Evolutionary conservation across 140 eudicot genomes (phyloP).

Genomic region (Anethum foeniculum): DNA sequence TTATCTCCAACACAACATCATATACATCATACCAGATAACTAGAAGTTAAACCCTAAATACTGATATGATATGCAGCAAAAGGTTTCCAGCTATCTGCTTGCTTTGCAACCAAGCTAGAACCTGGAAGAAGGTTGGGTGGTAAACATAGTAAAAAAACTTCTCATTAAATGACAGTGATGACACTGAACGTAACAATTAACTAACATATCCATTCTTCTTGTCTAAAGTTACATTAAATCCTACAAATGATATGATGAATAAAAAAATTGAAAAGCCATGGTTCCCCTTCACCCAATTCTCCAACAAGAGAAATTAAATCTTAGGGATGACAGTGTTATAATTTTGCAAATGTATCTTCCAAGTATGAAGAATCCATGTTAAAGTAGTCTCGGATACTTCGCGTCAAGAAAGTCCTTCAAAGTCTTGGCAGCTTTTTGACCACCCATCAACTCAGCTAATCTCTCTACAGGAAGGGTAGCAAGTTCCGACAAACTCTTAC

Average conservation of each 20-base stretch:
- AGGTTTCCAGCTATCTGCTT: neutral
- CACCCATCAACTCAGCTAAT: conserved; percentile 82
- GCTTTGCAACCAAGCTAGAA: neutral
- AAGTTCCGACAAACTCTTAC: conserved; percentile 76
- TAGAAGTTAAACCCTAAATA: neutral
- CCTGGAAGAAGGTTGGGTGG: neutral
- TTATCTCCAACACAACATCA: neutral
- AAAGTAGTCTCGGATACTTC: conserved; percentile 81
- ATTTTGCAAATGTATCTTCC: neutral
- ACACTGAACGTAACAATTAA: neutral
- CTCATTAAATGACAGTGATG: neutral
- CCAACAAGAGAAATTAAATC: neutral
- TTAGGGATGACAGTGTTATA: neutral
- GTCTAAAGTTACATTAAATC: conserved; percentile 1
- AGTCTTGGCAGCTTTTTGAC: conserved; percentile 75
- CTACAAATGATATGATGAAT: conserved; percentile 1
- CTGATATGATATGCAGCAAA: neutral
- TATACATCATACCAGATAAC: neutral
- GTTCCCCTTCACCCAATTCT: neutral
- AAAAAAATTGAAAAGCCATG: neutral
- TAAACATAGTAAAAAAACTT: neutral
- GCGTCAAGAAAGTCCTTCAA: conserved; percentile 94
- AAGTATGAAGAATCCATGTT: conserved; percentile 3
- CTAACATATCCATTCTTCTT: neutral
- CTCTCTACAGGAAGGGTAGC: conserved; percentile 67